Evolutionary conservation across 352 stramenopile species (phyloP), one percentile per base, ranked within the genome.

Genomic region (Phytophthora capsici): DNA sequence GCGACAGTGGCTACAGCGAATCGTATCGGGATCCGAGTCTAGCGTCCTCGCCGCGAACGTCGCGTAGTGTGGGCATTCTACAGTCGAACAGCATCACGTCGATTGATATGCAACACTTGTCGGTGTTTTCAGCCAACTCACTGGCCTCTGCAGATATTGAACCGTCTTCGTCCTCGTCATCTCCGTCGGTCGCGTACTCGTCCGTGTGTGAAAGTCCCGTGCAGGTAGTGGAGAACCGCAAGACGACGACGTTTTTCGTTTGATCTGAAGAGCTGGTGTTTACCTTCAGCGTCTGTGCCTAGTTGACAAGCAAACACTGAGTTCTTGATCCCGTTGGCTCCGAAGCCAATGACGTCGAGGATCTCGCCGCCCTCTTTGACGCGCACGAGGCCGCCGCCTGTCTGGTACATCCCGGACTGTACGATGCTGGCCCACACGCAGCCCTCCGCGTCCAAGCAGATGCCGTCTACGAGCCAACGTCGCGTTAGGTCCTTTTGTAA

Each of bases 181-280:
- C 80, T 19, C 73, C 83, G 25, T 89, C 73, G 28, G 77, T 82
- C 16, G 77, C 75, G 41, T 91, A 91, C 62, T 81, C 81, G 43
- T 90, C 83, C 13, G 81, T 88, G 26, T 75, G 71, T 59, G 71
- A 86, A 68, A 90, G 80, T 58, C 83, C 79, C 28, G 53, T 79
- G 4, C 32, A 57, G n/a, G 28, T 61, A 26, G 52, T 64, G 0
- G 74, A 74, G 37, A 56, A 46, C 9, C 65, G 70, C 20, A 88
- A 82, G 46, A 62, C 75, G 13, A 82, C 82, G 17, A 82, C 68
- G 14, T 87, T 89, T 57, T 88, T 91, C 36, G 81, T 90, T 22
- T 88, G 66, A 73, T 44, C n/a, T n/a, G n/a, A n/a, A n/a, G n/a
- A n/a, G n/a, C n/a, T n/a, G n/a, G n/a, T n/a, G n/a, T n/a, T n/a